Conservation (phyloP, 106 monocot genomes). For the Dioscorea alata region DNA sequence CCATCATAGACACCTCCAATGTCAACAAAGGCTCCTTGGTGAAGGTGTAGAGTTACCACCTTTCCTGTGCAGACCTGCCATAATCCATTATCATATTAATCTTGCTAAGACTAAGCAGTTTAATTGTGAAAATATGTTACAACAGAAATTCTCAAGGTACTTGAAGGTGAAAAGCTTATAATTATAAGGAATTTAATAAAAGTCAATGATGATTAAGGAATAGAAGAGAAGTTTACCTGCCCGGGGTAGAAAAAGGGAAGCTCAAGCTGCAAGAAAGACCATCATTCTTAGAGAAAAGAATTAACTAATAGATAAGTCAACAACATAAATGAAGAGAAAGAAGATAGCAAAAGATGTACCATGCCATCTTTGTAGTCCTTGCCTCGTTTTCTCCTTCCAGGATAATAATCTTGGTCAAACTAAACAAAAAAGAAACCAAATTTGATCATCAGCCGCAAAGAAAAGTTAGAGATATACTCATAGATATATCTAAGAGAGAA, state of each 20-base stretch:
- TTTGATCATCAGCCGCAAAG: too few relatives aligned
- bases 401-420: slow-evolving; percentile 98
- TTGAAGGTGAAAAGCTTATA: too few relatives aligned
- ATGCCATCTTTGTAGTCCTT: slow-evolving; percentile 95
- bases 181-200: too few relatives aligned
- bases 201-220: too few relatives aligned
- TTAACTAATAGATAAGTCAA: not conserved
- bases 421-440: slow-evolving; percentile 26
- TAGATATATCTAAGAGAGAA: too few relatives aligned
- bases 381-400: slow-evolving; percentile 94
- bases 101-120: too few relatives aligned
- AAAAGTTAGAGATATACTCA: too few relatives aligned
- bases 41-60: slow-evolving; percentile 74
- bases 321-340: not conserved
- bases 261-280: slow-evolving; percentile 61
- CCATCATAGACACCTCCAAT: slow-evolving; percentile 97
- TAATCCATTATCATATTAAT: not conserved
- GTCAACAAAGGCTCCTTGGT: slow-evolving; percentile 96
- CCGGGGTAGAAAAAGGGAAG: slow-evolving; percentile 97
- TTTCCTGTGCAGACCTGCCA: slow-evolving; percentile 78
- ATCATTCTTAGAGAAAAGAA: not conserved
- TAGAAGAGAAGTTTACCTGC: slow-evolving; percentile 39
- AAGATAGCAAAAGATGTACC: slow-evolving; percentile 30
- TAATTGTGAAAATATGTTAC: too few relatives aligned
- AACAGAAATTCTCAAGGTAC: too few relatives aligned